These are phyloP conservation scores for Phyllosticta citriasiana DNA, from an alignment of 2,329 filamentous ascomycete genomes.

Conservation along the genomic window DNA sequence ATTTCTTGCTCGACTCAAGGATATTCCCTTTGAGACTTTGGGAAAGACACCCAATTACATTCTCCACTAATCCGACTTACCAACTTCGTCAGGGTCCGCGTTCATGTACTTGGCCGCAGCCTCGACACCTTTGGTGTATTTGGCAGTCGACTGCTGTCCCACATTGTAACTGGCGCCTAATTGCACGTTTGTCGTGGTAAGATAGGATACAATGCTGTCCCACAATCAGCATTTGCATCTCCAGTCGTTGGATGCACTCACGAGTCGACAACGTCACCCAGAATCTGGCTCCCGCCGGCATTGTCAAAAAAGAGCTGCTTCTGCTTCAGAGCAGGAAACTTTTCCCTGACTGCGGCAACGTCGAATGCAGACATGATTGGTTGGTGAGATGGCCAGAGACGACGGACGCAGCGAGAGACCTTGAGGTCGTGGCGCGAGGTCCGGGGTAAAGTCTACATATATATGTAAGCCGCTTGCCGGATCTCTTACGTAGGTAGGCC, in stretches of 20 bases:
- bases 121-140: conserved; percentile 50
- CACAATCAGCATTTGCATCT: background rate
- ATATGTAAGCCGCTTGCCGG: background rate
- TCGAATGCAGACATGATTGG: conserved; percentile 37
- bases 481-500: too few relatives aligned
- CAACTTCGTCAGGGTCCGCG: conserved; percentile 54
- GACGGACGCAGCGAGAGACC: background rate
- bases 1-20: too few relatives aligned
- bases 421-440: background rate
- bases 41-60: background rate
- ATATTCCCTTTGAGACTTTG: background rate
- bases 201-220: conserved; percentile 53
- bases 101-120: conserved; percentile 64
- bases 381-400: background rate
- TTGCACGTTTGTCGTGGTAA: conserved; percentile 62
- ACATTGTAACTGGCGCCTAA: conserved; percentile 60
- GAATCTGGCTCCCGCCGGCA: conserved; percentile 62
- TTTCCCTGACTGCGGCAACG: conserved; percentile 44
- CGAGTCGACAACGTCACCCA: conserved; percentile 58
- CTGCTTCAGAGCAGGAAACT: conserved; percentile 58
- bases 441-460: background rate
- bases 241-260: conserved; percentile 28
- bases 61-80: conserved; percentile 26
- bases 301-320: conserved; percentile 69
- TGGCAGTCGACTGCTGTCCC: conserved; percentile 48